phyloP scores from a whole-genome alignment of 179 eudicot species.

The Patellifolia procumbens region DNA sequence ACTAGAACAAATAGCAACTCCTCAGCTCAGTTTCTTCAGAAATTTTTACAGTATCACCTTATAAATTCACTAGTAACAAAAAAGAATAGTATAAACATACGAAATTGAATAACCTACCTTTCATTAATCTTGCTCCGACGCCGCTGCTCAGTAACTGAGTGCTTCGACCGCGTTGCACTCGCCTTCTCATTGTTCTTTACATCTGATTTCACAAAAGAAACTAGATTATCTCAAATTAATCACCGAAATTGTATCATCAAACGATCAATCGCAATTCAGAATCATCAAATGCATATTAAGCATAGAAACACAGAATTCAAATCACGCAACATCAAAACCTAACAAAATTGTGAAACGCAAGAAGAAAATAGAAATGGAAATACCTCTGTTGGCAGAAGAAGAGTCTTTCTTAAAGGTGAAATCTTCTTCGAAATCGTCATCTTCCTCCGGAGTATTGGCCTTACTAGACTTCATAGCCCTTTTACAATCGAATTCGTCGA shows the following conservation, averaged over 20 bases:
- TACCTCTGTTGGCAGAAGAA: slow-evolving; percentile 36
- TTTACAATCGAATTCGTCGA: background rate
- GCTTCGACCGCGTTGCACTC: slow-evolving; percentile 67
- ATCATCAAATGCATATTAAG: background rate
- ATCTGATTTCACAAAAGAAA: slow-evolving; percentile 35
- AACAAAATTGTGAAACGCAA: background rate
- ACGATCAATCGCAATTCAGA: background rate
- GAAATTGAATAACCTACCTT: slow-evolving; percentile 46
- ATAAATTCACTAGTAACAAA: too few species aligned
- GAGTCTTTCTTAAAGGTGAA: slow-evolving; percentile 32
- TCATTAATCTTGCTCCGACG: slow-evolving; percentile 93
- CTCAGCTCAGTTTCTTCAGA: background rate
- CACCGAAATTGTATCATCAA: background rate
- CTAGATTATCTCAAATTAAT: background rate
- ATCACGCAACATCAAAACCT: background rate
- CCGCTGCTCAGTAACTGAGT: slow-evolving; percentile 94
- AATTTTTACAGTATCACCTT: too few species aligned
- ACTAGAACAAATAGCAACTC: background rate
- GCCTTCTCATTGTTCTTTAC: slow-evolving; percentile 53
- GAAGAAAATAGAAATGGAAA: slow-evolving; percentile 5
- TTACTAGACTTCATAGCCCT: slow-evolving; percentile 35
- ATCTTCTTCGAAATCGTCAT: slow-evolving; percentile 45
- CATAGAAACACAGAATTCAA: background rate
- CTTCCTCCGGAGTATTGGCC: slow-evolving; percentile 35
- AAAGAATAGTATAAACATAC: background rate